phyloP scores from a whole-genome alignment of 441 rosid genomes.

The Francoa sonchifolia region DNA sequence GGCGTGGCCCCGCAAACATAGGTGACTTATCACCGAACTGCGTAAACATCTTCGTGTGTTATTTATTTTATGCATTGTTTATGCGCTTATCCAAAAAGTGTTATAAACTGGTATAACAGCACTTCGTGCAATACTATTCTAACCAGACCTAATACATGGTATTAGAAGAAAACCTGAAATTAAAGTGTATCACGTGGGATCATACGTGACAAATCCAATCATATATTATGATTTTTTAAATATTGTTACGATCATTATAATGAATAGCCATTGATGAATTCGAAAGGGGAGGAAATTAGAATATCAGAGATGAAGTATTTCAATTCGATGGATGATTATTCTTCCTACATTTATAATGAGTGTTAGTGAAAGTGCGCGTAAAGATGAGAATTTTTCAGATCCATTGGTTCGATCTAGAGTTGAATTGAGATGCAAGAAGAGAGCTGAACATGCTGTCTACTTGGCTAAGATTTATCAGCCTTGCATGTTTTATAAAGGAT shows the following conservation, averaged over 20 bases:
- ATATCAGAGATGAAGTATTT: constrained; percentile 7
- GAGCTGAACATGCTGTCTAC: background rate
- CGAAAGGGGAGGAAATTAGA: background rate
- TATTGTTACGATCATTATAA: constrained; percentile 8
- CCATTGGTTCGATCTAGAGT: background rate
- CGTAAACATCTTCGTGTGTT: too few species aligned
- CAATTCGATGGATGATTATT: background rate
- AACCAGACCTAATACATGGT: constrained; percentile 14
- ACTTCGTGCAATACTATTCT: too few species aligned
- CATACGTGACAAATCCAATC: constrained; percentile 13
- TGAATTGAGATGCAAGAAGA: background rate
- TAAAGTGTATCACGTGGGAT: constrained; percentile 11
- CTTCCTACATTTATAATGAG: background rate
- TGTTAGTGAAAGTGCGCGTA: too few species aligned
- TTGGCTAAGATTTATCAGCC: constrained; percentile 12
- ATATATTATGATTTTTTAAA: background rate
- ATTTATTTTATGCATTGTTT: too few species aligned
- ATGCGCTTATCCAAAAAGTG: too few species aligned
- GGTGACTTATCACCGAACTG: too few species aligned
- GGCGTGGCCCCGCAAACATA: too few species aligned
- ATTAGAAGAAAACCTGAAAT: background rate
- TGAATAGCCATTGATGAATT: background rate
- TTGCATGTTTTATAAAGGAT: constrained; percentile 10
- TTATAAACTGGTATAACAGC: too few species aligned
- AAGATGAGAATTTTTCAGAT: too few species aligned